Evolutionary conservation across 306 rosid species (phyloP).

Genomic region (Herpetospermum pedunculosum): DNA sequence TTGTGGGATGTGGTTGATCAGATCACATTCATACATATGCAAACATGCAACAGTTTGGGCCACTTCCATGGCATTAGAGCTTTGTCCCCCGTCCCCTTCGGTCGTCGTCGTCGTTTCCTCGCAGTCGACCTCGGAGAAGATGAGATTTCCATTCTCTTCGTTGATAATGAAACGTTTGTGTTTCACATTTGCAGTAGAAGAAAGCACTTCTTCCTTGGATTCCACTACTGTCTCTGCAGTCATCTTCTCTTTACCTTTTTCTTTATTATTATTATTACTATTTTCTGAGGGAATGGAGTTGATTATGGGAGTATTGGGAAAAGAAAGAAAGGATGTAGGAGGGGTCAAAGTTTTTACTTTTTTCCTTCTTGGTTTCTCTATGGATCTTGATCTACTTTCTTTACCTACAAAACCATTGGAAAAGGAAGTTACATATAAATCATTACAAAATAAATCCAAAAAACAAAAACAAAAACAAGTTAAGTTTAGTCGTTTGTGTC

Average conservation of each 20-base stretch:
- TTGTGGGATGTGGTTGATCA: slow-evolving; percentile 3
- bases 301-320: background rate
- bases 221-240: background rate
- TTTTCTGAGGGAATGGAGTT: background rate
- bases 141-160: background rate
- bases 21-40: background rate
- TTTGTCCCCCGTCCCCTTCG: no score
- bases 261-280: background rate
- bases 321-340: background rate
- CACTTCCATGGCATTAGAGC: background rate
- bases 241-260: background rate
- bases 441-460: no score
- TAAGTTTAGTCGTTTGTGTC: no score
- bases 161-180: background rate
- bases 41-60: background rate
- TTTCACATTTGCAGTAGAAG: background rate
- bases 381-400: background rate
- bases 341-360: background rate
- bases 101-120: no score
- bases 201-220: background rate
- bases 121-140: no score
- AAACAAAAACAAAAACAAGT: no score
- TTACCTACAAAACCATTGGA: background rate
- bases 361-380: background rate
- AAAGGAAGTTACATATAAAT: no score